Evolutionary conservation across 2,329 filamentous ascomycete species (phyloP), one percentile per base, ranked within the genome.

Genomic region (Alternaria atra): DNA sequence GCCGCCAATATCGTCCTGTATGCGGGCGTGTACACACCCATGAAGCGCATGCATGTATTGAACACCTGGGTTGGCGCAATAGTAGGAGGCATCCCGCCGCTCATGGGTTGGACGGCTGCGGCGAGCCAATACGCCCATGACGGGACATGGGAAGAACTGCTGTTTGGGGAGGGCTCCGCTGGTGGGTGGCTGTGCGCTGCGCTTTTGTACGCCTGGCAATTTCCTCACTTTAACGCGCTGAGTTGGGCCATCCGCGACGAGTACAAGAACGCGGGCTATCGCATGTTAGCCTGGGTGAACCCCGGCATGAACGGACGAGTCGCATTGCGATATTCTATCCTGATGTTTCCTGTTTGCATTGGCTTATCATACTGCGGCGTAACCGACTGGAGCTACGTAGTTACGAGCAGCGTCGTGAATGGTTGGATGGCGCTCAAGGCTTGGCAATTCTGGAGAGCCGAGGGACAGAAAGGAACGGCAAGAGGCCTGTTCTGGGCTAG

Each of bases 61-160:
- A 99, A 99, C 75, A 99, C 95, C 0, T 99, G 95, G 95, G 87
- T 96, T 15, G 95, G 95, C 15, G 95, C 94, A 4, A 80, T 99
- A 0, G 92, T 99, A 0, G 95, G 95, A 63, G 94, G 91, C 1
- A 97, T 99, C 58, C 94, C 95, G 0, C 95, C 95, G 0, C 81
- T 99, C 32, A 99, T 99, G 95, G 95, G 95, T 66, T 99, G 95
- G 95, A 92, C 93, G 15, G 95, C 95, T 0, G 95, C 95, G 0
- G 94, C 93, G 0, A 94, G 93, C 52, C 93, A 97, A 78, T 90
- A 90, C 44, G 93, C 93, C 8, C 80, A 81, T 30, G 72, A 75
- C 6, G 78, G 76, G 4, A 90, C 88, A 10, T 95, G 91, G 89
- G 84, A 86, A 50, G 92, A 95, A 74, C 85, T 97, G 39, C 83